Base-by-base conservation (phyloP, 345 rosid genomes). In the Pistacia integerrima region DNA sequence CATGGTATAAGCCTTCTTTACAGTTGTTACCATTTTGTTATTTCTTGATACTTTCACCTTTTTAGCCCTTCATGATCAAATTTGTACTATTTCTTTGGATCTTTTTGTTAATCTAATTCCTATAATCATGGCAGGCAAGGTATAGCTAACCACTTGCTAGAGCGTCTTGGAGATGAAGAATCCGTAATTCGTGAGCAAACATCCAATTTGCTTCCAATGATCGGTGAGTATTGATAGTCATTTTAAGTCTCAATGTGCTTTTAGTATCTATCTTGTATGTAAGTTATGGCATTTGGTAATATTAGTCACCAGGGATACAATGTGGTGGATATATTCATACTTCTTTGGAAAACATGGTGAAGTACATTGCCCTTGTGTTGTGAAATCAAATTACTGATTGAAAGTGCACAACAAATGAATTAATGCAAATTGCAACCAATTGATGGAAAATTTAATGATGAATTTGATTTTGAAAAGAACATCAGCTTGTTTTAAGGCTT, bases 141-240 rank as follows among this genome's bases (percentile, higher is more conserved):
- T 67, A 84, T 92, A 75, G 83, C 88, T 59, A 82, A 81, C 75
- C 74, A 81, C 82, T 85, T 94, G 87, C 80, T 94, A 56, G 85
- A 79, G 64, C 72, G 90, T 78, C 89, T 94, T 81, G 79, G 74
- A 67, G 91, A 86, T 77, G 87, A 89, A 82, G 94, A 94, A 74
- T 60, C 65, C 73, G 74, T 69, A 75, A 88, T 94, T 77, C 61
- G 84, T 81, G 82, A 83, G 77, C 89, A 81, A 67, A 80, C 90
- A 60, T 79, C 86, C 48, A 83, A 77, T 79, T 82, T 90, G 83
- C 86, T 94, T 76, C 85, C 90, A 35, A 75, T 84, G 78, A 88
- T 91, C 33, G 93, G 97, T 92, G 80, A 81, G 90, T 83, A 28
- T 60, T 70, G 61, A 72, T 59, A 71, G 35, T 65, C 64, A 56